Percentiles rank a stretch among this genome's conserved stretches.
phyloP scores from a whole-genome alignment of 176 grass and related monocot species.

The Phragmites australis region DNA sequence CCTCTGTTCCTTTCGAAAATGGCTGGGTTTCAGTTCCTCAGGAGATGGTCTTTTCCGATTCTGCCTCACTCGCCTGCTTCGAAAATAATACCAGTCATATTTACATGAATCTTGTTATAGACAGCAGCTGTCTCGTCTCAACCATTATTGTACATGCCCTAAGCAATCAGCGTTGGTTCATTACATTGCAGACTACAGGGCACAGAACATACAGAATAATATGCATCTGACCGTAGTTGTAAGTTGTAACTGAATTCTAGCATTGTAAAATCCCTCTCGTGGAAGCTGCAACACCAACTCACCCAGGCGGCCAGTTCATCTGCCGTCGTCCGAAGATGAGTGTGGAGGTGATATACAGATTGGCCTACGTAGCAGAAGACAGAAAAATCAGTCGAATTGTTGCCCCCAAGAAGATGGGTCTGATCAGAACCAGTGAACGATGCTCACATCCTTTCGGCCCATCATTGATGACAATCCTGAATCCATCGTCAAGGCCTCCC shows the following conservation, averaged over 20 bases:
- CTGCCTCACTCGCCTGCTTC: no score
- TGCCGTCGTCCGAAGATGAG: constrained; percentile 66
- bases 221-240: not conserved
- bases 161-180: not conserved
- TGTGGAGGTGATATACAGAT: constrained; percentile 76
- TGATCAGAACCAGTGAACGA: not conserved
- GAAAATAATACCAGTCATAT: no score
- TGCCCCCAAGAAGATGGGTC: constrained; percentile 2
- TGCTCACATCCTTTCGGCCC: constrained; percentile 61
- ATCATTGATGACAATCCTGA: constrained; percentile 75
- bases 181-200: not conserved
- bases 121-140: no score
- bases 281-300: constrained; percentile 13
- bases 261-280: not conserved
- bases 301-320: constrained; percentile 89
- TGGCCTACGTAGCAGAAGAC: constrained; percentile 45
- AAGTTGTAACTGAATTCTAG: not conserved
- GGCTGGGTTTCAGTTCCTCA: constrained; percentile 3
- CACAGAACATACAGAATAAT: not conserved
- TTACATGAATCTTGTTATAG: no score
- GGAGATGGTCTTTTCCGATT: not conserved
- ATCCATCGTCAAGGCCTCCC: constrained; percentile 65
- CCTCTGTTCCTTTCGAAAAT: constrained; percentile 19
- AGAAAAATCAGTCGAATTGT: not conserved
- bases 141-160: no score